Conservation (phyloP, 208 protist genomes). For the Histomonas meleagridis region DNA sequence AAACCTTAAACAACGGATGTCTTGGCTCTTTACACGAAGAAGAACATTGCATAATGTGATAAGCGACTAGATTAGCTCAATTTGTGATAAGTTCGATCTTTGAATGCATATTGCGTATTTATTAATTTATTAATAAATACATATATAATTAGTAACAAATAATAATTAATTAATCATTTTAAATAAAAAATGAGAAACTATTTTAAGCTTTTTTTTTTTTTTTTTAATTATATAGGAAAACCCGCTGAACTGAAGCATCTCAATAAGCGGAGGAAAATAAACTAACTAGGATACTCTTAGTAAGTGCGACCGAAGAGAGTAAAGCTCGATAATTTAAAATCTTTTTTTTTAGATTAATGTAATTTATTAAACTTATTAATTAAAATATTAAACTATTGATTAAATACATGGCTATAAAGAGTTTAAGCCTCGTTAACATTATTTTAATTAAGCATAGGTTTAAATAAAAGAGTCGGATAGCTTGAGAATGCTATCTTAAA, state of each 20-base stretch:
- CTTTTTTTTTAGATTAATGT: too few species aligned
- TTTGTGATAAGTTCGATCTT: conserved; percentile 58
- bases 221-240: conserved; percentile 53
- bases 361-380: conserved; percentile 38
- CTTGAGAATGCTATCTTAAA: conserved; percentile 61
- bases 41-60: conserved; percentile 62
- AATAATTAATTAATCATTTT: neutral
- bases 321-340: conserved; percentile 45
- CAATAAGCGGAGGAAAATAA: conserved; percentile 66
- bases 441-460: conserved; percentile 24
- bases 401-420: conserved; percentile 51
- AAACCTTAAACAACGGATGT: conserved; percentile 59
- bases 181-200: neutral
- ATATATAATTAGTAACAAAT: conserved; percentile 38
- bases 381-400: conserved; percentile 32
- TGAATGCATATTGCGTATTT: conserved; percentile 56
- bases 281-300: conserved; percentile 61
- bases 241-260: conserved; percentile 67
- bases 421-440: conserved; percentile 53
- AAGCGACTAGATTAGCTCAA: conserved; percentile 58
- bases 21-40: conserved; percentile 59
- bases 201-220: neutral
- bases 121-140: conserved; percentile 39
- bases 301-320: conserved; percentile 62
- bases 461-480: conserved; percentile 57